Evolutionary conservation across 2,329 filamentous ascomycete genomes (phyloP).

Genomic region (Fonsecaea monophora): DNA sequence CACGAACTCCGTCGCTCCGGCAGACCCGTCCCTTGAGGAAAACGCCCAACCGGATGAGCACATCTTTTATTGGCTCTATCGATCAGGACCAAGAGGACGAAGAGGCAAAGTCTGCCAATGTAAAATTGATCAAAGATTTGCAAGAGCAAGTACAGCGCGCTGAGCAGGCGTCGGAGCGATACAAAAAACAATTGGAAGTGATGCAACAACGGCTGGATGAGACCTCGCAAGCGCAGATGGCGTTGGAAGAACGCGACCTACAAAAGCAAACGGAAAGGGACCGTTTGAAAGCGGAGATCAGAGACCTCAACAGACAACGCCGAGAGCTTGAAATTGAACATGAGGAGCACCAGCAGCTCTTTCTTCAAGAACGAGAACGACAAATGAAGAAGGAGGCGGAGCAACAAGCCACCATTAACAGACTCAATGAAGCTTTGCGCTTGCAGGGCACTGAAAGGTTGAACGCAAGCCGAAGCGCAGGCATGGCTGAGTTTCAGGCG

Average conservation of each 20-base stretch:
- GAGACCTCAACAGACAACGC: slow-evolving; percentile 80
- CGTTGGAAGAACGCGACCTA: slow-evolving; percentile 85
- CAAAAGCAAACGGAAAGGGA: slow-evolving; percentile 86
- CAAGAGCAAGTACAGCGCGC: slow-evolving; percentile 82
- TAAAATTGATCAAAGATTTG: slow-evolving; percentile 75
- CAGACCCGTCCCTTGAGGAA: slow-evolving; percentile 47
- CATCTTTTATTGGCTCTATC: slow-evolving; percentile 38
- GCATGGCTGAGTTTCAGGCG: slow-evolving; percentile 3
- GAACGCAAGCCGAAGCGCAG: slow-evolving; percentile 54
- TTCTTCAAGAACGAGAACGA: slow-evolving; percentile 91
- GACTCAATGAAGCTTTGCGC: slow-evolving; percentile 86
- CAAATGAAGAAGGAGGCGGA: slow-evolving; percentile 84
- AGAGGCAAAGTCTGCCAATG: slow-evolving; percentile 78
- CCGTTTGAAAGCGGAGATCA: slow-evolving; percentile 79
- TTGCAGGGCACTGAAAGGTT: slow-evolving; percentile 68
- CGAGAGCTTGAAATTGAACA: slow-evolving; percentile 93
- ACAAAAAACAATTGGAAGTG: slow-evolving; percentile 82
- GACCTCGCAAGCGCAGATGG: slow-evolving; percentile 78
- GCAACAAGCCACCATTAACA: slow-evolving; percentile 86
- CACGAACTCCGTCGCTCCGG: slow-evolving; percentile 61
- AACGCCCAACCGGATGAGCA: slow-evolving; percentile 45
- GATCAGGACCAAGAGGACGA: slow-evolving; percentile 64
- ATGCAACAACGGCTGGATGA: slow-evolving; percentile 88
- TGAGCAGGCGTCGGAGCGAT: slow-evolving; percentile 77
- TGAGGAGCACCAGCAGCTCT: slow-evolving; percentile 84